Base-by-base conservation (phyloP, 768 basidiomycete species). In the Leccinum variicolor region DNA sequence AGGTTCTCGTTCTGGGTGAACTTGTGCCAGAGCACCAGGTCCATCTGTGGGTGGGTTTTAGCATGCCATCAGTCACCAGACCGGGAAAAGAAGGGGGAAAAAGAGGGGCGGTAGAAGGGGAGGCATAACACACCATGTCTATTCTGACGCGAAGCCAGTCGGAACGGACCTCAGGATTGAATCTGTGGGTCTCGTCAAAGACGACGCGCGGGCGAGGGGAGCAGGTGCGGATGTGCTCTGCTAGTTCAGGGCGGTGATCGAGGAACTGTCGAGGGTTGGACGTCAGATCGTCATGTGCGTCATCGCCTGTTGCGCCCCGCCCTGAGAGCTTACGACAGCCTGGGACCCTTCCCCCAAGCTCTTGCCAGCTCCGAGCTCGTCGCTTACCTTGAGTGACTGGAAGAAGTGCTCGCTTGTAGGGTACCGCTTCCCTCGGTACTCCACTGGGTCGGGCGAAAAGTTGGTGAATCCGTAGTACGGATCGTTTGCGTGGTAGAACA, bases 381-480 rank as follows among this genome's bases (percentile, higher is more conserved):
- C 23, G 15, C 70, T 68, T 47, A 73, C 74, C 72, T 75, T 80
- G 63, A 79, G 69, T 23, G 79, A 73, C 55, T 81, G 78, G 51
- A 77, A 81, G 41, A 81, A 61, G 60, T 81, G 80, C 59, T 80
- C 79, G 49, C 76, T 76, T 10, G 80, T 80, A 1, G 76, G 76
- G 57, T 81, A 81, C 3, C 60, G 46, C 59, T 72, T 75, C 14
- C 76, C 74, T 13, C 62, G 55, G 57, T 77, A 79, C 21, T 68
- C 62, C 29, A 81, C 72, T 4, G 74, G 64, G 62, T 80, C 75
- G 6, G 76, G 63, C 4, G 79, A 80, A 57, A 77, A 77, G 63
- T 78, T 78, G 52, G 77, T 76, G 63, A 78, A 78, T 14, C 74
- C 74, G 52, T 78, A 75, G 60, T 73, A 59, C 23, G 69, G 72